phyloP scores from a whole-genome alignment of 805 yeast species.

The Lipomyces mesembrius region DNA sequence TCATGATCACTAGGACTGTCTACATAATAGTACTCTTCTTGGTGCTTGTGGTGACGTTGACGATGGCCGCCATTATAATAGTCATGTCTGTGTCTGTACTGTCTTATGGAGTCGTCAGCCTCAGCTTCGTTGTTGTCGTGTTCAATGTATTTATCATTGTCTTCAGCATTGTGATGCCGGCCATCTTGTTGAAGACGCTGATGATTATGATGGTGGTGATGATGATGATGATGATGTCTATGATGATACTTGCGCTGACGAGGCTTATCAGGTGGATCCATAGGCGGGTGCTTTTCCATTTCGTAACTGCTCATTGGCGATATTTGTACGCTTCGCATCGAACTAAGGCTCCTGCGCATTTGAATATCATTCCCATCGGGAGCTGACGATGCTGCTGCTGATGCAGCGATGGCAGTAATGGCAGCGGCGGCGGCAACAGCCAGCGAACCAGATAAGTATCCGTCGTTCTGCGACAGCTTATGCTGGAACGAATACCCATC shows the following conservation, averaged over 20 bases:
- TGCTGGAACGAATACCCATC: conserved; percentile 9
- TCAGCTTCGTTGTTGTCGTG: neutral
- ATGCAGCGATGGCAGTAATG: conserved; percentile 16
- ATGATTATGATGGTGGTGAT: neutral
- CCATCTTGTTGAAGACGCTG: neutral
- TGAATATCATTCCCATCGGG: neutral
- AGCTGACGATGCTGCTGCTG: neutral
- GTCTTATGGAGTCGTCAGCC: neutral
- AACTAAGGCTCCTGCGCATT: neutral
- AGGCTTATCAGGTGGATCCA: neutral
- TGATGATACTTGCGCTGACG: neutral
- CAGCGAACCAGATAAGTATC: conserved; percentile 1
- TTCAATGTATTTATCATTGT: neutral
- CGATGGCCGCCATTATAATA: neutral
- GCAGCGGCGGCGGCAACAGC: conserved; percentile 25
- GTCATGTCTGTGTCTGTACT: neutral
- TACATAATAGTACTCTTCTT: neutral
- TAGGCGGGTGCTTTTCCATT: neutral
- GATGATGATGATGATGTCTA: neutral
- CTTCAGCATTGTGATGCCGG: neutral
- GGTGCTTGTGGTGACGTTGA: neutral
- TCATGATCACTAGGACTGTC: neutral
- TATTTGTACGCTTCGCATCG: neutral
- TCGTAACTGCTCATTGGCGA: neutral
- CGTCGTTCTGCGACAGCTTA: neutral